Base-by-base conservation (phyloP, 192 early-diverging fungal species). In the Coemansia sp. region DNA sequence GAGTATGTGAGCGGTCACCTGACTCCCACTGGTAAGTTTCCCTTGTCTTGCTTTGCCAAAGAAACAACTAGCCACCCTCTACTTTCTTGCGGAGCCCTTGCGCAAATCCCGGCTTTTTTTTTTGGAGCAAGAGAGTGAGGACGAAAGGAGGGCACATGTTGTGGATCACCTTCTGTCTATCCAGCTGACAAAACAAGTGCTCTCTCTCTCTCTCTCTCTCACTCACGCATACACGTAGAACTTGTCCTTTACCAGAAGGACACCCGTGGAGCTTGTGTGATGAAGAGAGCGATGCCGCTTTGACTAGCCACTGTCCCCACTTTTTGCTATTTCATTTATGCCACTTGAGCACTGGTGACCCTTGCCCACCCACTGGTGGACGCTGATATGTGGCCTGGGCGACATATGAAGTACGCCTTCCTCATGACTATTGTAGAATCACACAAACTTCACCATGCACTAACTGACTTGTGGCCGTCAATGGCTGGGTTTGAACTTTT, bases 1-100 rank as follows among this genome's bases (percentile, higher is more conserved):
- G 74, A 66, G 66, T 81, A 76, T 39, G 78, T 76, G 41, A 81
- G 78, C 68, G 78, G 78, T n/a, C 78, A 81, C 65, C 51, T 81
- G 78, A 76, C 78, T 29, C 78, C 78, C 0, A 69, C 70, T 17
- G 78, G 78, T 81, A 81, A 76, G 78, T 58, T 34, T 21, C 38
- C 5, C 21, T 4, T 31, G 14, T 8, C 57, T n/a, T n/a, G 57
- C 57, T 53, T 25, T 11, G 51, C 12, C 27, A 27, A 37, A 19
- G 31, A 31, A 9, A 58, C 17, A 58, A 34, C 34, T 58, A 58
- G 27, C 55, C 55, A 58, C 55, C 11, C 14, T 34, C 34, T 32
- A 31, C 55, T 5, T 31, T 29, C 51, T 15, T 55, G 51, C 23
- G 27, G 51, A 25, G 25, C 51, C 51, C n/a, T 17, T 5, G 1